Evolutionary conservation across 2,329 filamentous ascomycete genomes (phyloP), one percentile per base, ranked within the genome.

Genomic region (Emergomyces pasteurianus): DNA sequence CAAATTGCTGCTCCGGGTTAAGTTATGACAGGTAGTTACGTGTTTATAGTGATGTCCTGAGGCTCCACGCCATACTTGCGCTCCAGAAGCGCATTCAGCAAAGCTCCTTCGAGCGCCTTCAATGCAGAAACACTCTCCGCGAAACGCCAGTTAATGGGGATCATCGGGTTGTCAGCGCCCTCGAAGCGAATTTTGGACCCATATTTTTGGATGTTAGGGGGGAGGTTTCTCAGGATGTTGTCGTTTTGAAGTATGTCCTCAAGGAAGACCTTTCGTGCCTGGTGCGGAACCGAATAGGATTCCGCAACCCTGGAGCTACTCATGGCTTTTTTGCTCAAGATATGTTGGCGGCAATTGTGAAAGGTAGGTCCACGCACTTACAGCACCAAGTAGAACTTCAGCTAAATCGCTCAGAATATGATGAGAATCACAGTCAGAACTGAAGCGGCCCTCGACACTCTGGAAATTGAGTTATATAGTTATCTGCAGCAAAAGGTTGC

Each of bases 101-200:
- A 71, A 0, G 74, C 73, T 9, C 78, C 79, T 65, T 81, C 79
- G 21, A 80, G 68, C 1, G 71, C 79, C 65, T 81, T 81, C 34
- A 82, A 64, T 1, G 78, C 71, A 0, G 79, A 74, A 0, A 81
- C 76, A 54, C 79, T 81, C 66, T 83, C 81, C 2, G 81, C 80
- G 58, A 82, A 81, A 2, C 80, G 74, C 81, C 81, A 83, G 58
- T 81, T 82, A 67, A 83, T 79, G 0, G 80, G 79, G 10, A 83
- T 74, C 52, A 71, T 77, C 0, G 80, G 80, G 34, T 68, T 67
- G 28, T 72, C 65, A 18, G 66, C 71, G 3, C 80, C 80, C 28
- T 75, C 72, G 60, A 80, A 81, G 0, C 65, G 68, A 49, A 80
- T 72, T 16, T 62, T 63, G 28, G 66, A 69, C 8, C 69, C 72